phyloP scores from a whole-genome alignment of 495 filamentous ascomycete species.

The Trichoderma gamsii region DNA sequence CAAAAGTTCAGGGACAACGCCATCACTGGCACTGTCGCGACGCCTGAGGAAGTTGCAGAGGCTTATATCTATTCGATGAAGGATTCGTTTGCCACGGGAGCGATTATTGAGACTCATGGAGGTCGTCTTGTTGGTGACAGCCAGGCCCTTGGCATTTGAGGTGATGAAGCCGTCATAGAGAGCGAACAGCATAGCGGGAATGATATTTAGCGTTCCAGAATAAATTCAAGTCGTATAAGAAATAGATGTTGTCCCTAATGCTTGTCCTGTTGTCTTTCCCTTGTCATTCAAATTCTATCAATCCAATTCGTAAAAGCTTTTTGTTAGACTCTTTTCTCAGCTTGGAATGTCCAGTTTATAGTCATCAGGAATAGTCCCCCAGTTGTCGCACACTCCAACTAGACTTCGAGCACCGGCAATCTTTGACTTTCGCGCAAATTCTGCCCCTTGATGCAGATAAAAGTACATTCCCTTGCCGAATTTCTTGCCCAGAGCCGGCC shows the following conservation, averaged over 20 bases:
- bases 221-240: background rate
- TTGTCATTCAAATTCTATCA: background rate
- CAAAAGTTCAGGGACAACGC: slow-evolving; percentile 24
- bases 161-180: background rate
- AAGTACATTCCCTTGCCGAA: slow-evolving; percentile 2
- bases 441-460: slow-evolving; percentile 10
- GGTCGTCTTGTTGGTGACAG: slow-evolving; percentile 10
- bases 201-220: background rate
- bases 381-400: slow-evolving; percentile 1
- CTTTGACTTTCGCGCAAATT: slow-evolving; percentile 1
- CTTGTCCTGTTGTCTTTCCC: background rate
- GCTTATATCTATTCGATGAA: slow-evolving; percentile 60
- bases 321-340: background rate
- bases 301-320: background rate
- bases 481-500: background rate
- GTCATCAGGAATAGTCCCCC: background rate
- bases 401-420: background rate
- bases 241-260: background rate
- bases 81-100: slow-evolving; percentile 32
- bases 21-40: slow-evolving; percentile 42
- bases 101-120: slow-evolving; percentile 20
- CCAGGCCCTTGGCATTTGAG: background rate
- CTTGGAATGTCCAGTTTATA: background rate
- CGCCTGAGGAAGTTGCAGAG: slow-evolving; percentile 55
- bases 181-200: background rate